A percentile compares a stretch with the other conserved stretches of the same genome.
Evolutionary conservation across 352 stramenopile genomes (phyloP).

Genomic region (Globisporangium radiosum): DNA sequence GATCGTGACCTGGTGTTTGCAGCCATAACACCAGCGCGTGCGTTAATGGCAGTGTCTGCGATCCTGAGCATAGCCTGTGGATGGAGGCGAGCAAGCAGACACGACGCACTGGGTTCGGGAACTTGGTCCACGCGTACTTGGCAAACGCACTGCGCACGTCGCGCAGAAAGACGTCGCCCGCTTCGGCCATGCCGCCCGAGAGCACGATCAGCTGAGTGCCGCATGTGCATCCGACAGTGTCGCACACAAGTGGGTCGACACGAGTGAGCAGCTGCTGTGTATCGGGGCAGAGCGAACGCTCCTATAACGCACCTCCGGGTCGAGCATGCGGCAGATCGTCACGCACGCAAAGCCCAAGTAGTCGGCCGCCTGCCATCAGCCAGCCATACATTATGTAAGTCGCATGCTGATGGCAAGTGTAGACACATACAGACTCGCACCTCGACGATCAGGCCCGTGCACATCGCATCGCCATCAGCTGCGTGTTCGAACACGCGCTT

Average conservation of each 20-base stretch:
- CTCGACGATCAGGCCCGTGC: slow-evolving; percentile 60
- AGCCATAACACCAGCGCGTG: not conserved
- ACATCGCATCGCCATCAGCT: slow-evolving; percentile 58
- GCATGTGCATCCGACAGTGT: not conserved
- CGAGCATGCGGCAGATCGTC: slow-evolving; percentile 65
- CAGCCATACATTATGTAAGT: slow-evolving; percentile 1
- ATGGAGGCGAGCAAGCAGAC: too few species aligned
- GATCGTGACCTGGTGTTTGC: slow-evolving; percentile 44
- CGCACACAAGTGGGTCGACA: not conserved
- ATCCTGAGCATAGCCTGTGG: too few species aligned
- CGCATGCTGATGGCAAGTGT: not conserved
- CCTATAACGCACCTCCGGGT: slow-evolving; percentile 46
- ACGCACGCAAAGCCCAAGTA: slow-evolving; percentile 82
- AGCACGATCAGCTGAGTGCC: slow-evolving; percentile 64
- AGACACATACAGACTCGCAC: slow-evolving; percentile 14
- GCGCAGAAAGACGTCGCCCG: slow-evolving; percentile 62
- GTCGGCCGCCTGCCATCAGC: slow-evolving; percentile 44
- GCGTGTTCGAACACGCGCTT: slow-evolving; percentile 72
- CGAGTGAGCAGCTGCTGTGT: too few species aligned
- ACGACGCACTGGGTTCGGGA: slow-evolving; percentile 59
- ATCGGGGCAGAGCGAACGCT: too few species aligned
- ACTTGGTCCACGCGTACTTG: slow-evolving; percentile 71
- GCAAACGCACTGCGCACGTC: slow-evolving; percentile 46
- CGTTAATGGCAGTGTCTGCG: too few species aligned
- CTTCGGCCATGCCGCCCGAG: slow-evolving; percentile 68